A percentile compares a stretch with the other conserved stretches of the same genome.
These are phyloP conservation scores for Sugiyamaella xylanicola DNA, from an alignment of 1,139 yeast genomes.

Conservation along the genomic window DNA sequence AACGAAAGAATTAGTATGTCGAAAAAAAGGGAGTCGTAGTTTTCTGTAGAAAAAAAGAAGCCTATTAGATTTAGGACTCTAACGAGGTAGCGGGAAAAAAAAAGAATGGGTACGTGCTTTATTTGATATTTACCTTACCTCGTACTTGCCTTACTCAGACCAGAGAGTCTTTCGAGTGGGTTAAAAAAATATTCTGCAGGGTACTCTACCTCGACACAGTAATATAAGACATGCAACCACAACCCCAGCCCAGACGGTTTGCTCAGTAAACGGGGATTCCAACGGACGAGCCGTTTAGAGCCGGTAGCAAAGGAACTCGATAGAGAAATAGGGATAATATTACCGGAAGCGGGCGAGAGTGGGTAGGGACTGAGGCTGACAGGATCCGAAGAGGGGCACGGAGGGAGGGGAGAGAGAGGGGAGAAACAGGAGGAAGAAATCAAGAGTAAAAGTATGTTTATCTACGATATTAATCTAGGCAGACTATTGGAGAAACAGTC, in stretches of 20 bases:
- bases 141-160: not conserved
- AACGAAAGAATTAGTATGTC: constrained; percentile 4
- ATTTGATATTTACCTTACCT: constrained; percentile 1
- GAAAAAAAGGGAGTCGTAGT: constrained; percentile 2
- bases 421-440: not conserved
- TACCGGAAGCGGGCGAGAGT: constrained; percentile 9
- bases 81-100: constrained; percentile 16
- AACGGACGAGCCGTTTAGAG: not conserved
- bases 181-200: not conserved
- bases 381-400: constrained; percentile 4
- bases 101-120: constrained; percentile 11
- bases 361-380: constrained; percentile 1
- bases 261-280: not conserved
- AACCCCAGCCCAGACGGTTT: not conserved
- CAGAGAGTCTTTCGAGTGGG: constrained; percentile 8
- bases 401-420: constrained; percentile 8
- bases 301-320: not conserved
- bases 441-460: no score
- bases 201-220: not conserved
- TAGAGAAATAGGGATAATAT: constrained; percentile 4
- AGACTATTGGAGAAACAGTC: no score
- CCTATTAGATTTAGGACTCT: constrained; percentile 14
- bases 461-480: no score
- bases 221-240: not conserved
- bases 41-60: constrained; percentile 1